Percentiles rank a stretch among this genome's conserved stretches.
phyloP scores from a whole-genome alignment of 441 rosid species.

The Erodium chrysanthum region DNA sequence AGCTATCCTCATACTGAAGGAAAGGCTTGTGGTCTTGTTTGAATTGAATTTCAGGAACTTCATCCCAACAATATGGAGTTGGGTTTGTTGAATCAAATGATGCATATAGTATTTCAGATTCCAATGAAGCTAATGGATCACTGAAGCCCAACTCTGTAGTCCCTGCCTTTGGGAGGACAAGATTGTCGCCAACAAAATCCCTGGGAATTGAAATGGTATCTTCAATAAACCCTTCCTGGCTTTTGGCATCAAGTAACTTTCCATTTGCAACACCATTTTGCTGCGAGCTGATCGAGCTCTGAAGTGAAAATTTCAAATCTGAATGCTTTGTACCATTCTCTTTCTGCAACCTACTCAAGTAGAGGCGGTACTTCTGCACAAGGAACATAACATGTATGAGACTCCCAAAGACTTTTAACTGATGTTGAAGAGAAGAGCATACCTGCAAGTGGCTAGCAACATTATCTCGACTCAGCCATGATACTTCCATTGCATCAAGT shows the following conservation, averaged over 20 bases:
- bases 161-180: not conserved
- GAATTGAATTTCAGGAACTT: constrained; percentile 35
- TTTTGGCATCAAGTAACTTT: constrained; percentile 27
- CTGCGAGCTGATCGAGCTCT: constrained; percentile 31
- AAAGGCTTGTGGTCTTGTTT: constrained; percentile 33
- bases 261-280: constrained; percentile 28
- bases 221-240: constrained; percentile 36
- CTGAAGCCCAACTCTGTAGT: too few relatives aligned
- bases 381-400: constrained; percentile 4
- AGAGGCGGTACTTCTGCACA: constrained; percentile 92
- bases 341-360: constrained; percentile 72
- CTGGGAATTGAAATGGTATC: constrained; percentile 28
- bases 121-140: constrained; percentile 11
- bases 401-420: not conserved
- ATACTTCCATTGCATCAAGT: constrained; percentile 65
- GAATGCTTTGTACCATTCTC: constrained; percentile 48
- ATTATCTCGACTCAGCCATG: constrained; percentile 64
- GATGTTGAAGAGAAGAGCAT: not conserved
- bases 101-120: constrained; percentile 28
- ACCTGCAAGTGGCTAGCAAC: constrained; percentile 82
- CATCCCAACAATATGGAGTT: constrained; percentile 35
- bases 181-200: too few relatives aligned
- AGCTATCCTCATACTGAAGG: constrained; percentile 31
- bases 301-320: constrained; percentile 38
- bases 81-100: constrained; percentile 34